Base-by-base conservation (phyloP, 768 basidiomycete species). In the Podaxis carcinomalis region DNA sequence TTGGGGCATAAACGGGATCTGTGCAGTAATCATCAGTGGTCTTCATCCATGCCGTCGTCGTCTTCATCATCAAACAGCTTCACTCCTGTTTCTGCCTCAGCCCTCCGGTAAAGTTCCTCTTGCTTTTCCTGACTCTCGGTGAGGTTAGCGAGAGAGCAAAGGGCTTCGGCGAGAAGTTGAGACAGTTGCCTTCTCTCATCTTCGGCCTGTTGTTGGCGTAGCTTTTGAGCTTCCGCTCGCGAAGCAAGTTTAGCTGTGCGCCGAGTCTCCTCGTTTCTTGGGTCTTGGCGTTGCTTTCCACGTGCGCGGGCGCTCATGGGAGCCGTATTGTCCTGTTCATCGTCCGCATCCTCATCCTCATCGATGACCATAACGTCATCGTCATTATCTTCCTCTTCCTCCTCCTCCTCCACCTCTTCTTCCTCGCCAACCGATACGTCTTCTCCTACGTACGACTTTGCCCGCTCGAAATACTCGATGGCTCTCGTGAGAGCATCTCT, bases 401-500 rank as follows among this genome's bases (percentile, higher is more conserved):
- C 64, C 23, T 63, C 64, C 49, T 57, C 58, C 25, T 37, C 57
- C 21, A 47, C 64, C 21, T 62, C 52, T 62, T 62, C 52, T 23
- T 62, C 59, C 47, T 53, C 49, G 9, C 39, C 51, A 35, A 40
- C 32, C 39, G 21, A 57, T 46, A 39, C 63, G 42, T 65, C 66
- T 28, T 59, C 57, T 39, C 61, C 62, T 5, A 67, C 67, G 7
- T 67, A 67, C 68, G 66, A 73, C 42, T 71, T 70, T 44, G 79
- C 79, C 32, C 73, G 71, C 62, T 79, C 77, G 28, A 81, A 75
- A 56, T 76, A 79, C 49, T 68, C 72, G 46, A 80, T 63, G 44
- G 83, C 84, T 59, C 75, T 77, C 19, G 63, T 66, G 25, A 87
- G 69, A 1, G 75, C 81, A 61, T 83, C 81, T 51, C 86, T 70